phyloP scores from a whole-genome alignment of 2,329 filamentous ascomycete species.

The Atkinsonella texensis region DNA sequence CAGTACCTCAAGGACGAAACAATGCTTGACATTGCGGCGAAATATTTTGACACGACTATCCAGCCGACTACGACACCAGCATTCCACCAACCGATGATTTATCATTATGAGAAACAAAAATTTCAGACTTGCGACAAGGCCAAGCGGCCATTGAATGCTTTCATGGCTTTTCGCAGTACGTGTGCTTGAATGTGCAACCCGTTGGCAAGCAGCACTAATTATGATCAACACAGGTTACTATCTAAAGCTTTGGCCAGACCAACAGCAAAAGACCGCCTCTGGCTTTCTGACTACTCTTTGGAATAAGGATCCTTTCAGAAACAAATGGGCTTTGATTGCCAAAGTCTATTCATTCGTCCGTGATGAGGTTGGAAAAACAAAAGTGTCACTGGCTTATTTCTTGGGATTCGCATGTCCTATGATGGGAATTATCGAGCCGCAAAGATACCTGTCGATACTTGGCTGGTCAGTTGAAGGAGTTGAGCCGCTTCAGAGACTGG shows the following conservation, averaged over 20 bases:
- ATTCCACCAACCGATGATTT: not conserved
- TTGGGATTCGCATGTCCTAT: conserved; percentile 30
- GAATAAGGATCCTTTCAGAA: conserved; percentile 35
- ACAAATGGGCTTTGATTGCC: conserved; percentile 39
- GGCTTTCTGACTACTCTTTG: conserved; percentile 36
- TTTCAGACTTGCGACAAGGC: conserved; percentile 7
- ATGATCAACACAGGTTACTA: conserved; percentile 30
- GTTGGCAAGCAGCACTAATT: not conserved
- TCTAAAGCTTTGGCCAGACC: conserved; percentile 29
- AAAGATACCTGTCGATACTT: conserved; percentile 31
- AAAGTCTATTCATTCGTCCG: conserved; percentile 43
- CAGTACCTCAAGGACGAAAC: conserved; percentile 11
- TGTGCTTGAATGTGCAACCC: not conserved
- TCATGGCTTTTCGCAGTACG: conserved; percentile 22
- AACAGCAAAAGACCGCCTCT: conserved; percentile 41
- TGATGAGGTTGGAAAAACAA: conserved; percentile 33
- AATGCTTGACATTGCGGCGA: conserved; percentile 11
- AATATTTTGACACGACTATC: conserved; percentile 8
- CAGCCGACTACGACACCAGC: not conserved
- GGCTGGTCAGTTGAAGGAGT: conserved; percentile 31
- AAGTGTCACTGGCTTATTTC: conserved; percentile 34
- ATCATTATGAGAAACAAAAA: not conserved
- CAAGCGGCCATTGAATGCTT: conserved; percentile 20
- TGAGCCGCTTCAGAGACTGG: conserved; percentile 10
- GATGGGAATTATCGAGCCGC: conserved; percentile 33